A percentile compares a stretch with the other conserved stretches of the same genome.
These are phyloP conservation scores for Casuarina cunninghamiana DNA, from an alignment of 306 rosid genomes.

Conservation along the genomic window DNA sequence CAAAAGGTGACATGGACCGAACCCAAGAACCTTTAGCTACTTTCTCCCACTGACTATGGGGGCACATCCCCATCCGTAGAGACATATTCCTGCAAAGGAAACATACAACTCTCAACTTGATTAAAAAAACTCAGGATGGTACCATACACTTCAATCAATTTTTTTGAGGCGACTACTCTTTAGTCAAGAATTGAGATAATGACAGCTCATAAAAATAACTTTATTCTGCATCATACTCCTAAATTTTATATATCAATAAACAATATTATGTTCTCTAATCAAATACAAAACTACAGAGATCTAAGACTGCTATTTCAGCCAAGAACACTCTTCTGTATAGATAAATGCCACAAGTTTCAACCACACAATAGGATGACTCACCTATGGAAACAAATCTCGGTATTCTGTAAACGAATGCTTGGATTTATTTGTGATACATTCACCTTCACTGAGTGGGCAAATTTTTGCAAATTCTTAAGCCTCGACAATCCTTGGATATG, in stretches of 20 bases:
- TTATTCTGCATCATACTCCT: background rate
- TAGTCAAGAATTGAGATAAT: background rate
- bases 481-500: slow-evolving; percentile 60
- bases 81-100: slow-evolving; percentile 68
- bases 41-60: slow-evolving; percentile 86
- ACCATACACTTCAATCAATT: background rate
- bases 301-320: background rate
- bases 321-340: background rate
- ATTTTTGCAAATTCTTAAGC: slow-evolving; percentile 58
- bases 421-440: slow-evolving; percentile 50
- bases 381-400: slow-evolving; percentile 89
- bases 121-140: background rate
- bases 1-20: slow-evolving; percentile 83
- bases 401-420: slow-evolving; percentile 37
- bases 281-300: background rate
- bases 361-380: slow-evolving; percentile 31
- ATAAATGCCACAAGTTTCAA: background rate
- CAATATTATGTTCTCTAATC: background rate
- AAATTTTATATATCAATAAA: background rate
- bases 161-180: background rate
- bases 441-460: slow-evolving; percentile 62
- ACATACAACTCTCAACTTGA: slow-evolving; percentile 2
- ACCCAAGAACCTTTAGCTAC: slow-evolving; percentile 71
- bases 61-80: slow-evolving; percentile 73
- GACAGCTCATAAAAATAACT: background rate